phyloP scores from a whole-genome alignment of 2,329 filamentous ascomycete species.

The Exophiala aquamarina region DNA sequence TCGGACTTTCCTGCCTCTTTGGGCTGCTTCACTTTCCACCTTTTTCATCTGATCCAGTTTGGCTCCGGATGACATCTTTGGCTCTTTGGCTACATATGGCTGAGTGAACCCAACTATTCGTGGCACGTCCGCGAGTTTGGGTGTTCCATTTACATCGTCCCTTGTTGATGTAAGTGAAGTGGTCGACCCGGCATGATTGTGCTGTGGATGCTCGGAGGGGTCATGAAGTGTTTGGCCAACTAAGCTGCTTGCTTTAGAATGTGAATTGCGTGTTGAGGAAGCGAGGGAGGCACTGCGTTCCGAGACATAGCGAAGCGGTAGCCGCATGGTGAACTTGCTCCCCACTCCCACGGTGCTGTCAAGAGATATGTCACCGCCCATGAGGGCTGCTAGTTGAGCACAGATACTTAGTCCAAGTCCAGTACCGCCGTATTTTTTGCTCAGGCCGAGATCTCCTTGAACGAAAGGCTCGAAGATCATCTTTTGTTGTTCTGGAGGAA shows the following conservation, averaged over 20 bases:
- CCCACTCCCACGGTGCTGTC: conserved; percentile 71
- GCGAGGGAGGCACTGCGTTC: conserved; percentile 54
- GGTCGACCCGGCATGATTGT: conserved; percentile 14
- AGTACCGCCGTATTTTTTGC: conserved; percentile 87
- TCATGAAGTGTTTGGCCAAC: conserved; percentile 23
- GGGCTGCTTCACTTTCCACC: conserved; percentile 61
- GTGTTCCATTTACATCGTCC: conserved; percentile 6
- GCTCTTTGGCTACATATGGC: conserved; percentile 36
- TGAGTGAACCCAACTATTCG: conserved; percentile 30
- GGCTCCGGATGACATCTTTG: conserved; percentile 50
- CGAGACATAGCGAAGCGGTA: conserved; percentile 75
- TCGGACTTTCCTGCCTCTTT: conserved; percentile 62
- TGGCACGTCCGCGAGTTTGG: conserved; percentile 25
- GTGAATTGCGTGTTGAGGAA: conserved; percentile 24
- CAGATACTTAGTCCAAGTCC: conserved; percentile 87
- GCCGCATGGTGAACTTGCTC: conserved; percentile 77
- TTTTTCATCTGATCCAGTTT: conserved; percentile 66
- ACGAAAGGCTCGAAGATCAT: conserved; percentile 93
- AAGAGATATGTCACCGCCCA: conserved; percentile 75
- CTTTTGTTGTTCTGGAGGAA: conserved; percentile 72
- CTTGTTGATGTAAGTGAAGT: conserved; percentile 14
- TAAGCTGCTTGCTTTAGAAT: conserved; percentile 25
- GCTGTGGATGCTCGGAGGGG: conserved; percentile 4
- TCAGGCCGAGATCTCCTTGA: conserved; percentile 84
- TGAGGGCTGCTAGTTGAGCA: conserved; percentile 77